phyloP scores from a whole-genome alignment of 116 monocot genomes.

The Trichopus zeylanicus region DNA sequence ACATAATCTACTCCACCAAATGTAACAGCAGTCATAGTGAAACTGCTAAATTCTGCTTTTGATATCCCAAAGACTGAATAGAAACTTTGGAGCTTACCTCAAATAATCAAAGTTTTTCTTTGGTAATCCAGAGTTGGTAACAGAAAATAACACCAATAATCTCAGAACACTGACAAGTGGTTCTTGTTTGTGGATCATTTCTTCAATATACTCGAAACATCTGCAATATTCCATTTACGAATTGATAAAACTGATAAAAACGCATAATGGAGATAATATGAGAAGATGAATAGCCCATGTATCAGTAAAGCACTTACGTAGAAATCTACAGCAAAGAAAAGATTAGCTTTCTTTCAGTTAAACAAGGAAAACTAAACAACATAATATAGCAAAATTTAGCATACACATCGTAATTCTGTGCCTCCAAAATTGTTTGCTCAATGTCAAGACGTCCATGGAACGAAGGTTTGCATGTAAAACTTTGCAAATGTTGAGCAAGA shows the following conservation, averaged over 20 bases:
- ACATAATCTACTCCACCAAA: too few species aligned
- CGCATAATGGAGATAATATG: not conserved
- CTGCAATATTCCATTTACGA: conserved; percentile 28
- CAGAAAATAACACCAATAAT: conserved; percentile 76
- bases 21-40: not conserved
- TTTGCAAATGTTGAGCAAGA: conserved; percentile 95
- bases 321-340: not conserved
- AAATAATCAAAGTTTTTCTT: conserved; percentile 92
- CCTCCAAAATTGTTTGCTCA: conserved; percentile 93
- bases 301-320: not conserved
- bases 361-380: not conserved
- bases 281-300: not conserved
- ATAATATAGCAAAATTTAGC: conserved; percentile 13
- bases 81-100: conserved; percentile 40
- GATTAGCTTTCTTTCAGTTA: not conserved
- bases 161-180: conserved; percentile 74
- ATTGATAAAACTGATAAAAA: not conserved
- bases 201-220: conserved; percentile 97
- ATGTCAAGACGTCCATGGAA: conserved; percentile 94
- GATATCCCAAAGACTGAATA: not conserved
- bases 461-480: conserved; percentile 92
- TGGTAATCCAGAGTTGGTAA: conserved; percentile 88
- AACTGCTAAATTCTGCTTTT: not conserved
- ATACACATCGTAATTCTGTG: conserved; percentile 83
- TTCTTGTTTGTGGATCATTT: conserved; percentile 99